A percentile compares a stretch with the other conserved stretches of the same genome.
Evolutionary conservation across 495 filamentous ascomycete species (phyloP).

Genomic region (Neurospora sp.): DNA sequence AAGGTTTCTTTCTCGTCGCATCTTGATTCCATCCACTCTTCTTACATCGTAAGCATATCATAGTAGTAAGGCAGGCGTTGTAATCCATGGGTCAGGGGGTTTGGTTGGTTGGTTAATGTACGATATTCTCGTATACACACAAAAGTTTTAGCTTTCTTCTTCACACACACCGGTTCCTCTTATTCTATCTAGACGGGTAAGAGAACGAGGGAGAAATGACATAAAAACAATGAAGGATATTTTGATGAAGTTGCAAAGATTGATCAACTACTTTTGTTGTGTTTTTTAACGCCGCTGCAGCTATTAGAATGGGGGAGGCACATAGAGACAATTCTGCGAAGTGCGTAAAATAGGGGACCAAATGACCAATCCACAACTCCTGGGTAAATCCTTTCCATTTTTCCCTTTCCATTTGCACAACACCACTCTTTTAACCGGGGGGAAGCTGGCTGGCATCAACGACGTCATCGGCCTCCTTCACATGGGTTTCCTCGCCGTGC

Average conservation of each 20-base stretch:
- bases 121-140: not conserved
- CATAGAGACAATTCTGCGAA: not conserved
- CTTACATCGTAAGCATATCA: not conserved
- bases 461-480: conserved; percentile 81
- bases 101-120: not conserved
- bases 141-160: not conserved
- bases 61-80: not conserved
- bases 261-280: not conserved
- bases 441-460: conserved; percentile 90
- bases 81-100: not conserved
- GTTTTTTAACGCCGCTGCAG: not conserved
- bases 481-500: conserved; percentile 58
- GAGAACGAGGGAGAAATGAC: not conserved
- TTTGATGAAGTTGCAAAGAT: not conserved
- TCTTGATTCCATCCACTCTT: not conserved
- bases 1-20: conserved; percentile 6
- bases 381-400: not conserved
- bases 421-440: conserved; percentile 56
- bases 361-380: conserved; percentile 3
- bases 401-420: conserved; percentile 2
- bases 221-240: not conserved
- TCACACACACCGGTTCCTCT: not conserved
- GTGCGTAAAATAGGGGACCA: not conserved
- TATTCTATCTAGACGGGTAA: not conserved
- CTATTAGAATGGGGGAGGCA: not conserved